Base-by-base conservation (phyloP, 208 protist species). In the Trypanosoma brucei region DNA sequence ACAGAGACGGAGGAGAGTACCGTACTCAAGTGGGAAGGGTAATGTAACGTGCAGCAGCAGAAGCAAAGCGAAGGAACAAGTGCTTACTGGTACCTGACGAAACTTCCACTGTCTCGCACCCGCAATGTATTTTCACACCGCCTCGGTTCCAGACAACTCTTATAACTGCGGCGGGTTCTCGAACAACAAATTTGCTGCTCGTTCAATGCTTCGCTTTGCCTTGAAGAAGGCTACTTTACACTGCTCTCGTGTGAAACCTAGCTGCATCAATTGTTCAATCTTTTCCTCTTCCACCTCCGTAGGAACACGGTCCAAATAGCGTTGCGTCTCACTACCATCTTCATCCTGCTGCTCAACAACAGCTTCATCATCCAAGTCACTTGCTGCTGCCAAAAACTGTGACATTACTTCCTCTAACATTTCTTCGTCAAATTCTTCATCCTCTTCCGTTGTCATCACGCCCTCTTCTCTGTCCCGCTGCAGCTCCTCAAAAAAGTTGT, bases 131-230 rank as follows among this genome's bases (percentile, higher is more conserved):
- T 22, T 22, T 22, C 22, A 22, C 22, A 22, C 22, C 22, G 22
- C 22, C 22, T 22, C 22, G 22, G 22, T 22, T 22, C 22, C 22
- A 22, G 22, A 22, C 22, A 22, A 22, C 34, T 11, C 6, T 52
- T 78, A 95, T 37, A 95, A 11, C 56, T 87, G 58, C 31, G 89
- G 89, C n/a, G 89, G 84, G 31, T 79, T 75, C 68, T 95, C 89
- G 76, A 95, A 95, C 31, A 95, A 63, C 69, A 91, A 69, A 63
- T 95, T 92, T 9, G 89, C 87, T 11, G 89, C 85, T 9, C 89
- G 74, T 30, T 95, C 85, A 5, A 95, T 62, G 61, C 85, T 91
- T 46, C 89, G 81, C 51, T 79, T 79, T 59, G 81, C 81, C 57
- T 72, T 75, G 63, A 92, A 95, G 53, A 93, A 95, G 6, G 89